Evolutionary conservation across 108 stramenopile species (phyloP).

Genomic region (Phaeodactylum tricornutum): DNA sequence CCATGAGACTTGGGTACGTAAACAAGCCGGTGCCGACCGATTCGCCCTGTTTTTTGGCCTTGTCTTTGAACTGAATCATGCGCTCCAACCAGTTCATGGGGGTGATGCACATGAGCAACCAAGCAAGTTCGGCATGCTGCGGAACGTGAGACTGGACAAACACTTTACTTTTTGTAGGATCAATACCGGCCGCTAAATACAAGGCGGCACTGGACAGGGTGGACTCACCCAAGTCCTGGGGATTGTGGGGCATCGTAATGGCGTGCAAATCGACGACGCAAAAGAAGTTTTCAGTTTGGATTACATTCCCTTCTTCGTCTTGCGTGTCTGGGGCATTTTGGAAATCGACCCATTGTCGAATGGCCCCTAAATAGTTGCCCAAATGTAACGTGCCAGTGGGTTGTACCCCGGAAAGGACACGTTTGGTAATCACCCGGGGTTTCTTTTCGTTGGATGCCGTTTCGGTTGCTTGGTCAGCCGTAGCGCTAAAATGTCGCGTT

Average conservation of each 20-base stretch:
- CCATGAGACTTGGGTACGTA: conserved; percentile 97
- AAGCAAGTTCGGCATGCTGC: conserved; percentile 94
- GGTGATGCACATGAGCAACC: conserved; percentile 95
- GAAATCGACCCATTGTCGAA: conserved; percentile 93
- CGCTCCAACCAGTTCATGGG: conserved; percentile 98
- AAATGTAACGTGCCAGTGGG: conserved; percentile 96
- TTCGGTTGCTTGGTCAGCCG: no score
- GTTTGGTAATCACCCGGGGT: conserved; percentile 25
- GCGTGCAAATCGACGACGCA: conserved; percentile 99
- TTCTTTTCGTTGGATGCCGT: no score
- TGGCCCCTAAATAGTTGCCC: conserved; percentile 98
- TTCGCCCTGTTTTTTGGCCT: conserved; percentile 85
- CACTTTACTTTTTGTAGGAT: conserved; percentile 77
- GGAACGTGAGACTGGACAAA: conserved; percentile 95
- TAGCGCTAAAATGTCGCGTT: no score
- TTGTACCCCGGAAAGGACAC: conserved; percentile 94
- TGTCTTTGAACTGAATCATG: conserved; percentile 99
- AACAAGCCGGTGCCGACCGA: conserved; percentile 90
- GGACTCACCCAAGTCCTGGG: conserved; percentile 69
- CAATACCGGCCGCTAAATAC: conserved; percentile 91
- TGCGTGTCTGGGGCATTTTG: conserved; percentile 63
- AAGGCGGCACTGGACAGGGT: conserved; percentile 76
- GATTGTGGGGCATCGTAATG: conserved; percentile 96
- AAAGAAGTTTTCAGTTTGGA: conserved; percentile 88
- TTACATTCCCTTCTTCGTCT: conserved; percentile 35